Evolutionary conservation across 2,329 filamentous ascomycete species (phyloP).

Genomic region (Claviceps sp.): DNA sequence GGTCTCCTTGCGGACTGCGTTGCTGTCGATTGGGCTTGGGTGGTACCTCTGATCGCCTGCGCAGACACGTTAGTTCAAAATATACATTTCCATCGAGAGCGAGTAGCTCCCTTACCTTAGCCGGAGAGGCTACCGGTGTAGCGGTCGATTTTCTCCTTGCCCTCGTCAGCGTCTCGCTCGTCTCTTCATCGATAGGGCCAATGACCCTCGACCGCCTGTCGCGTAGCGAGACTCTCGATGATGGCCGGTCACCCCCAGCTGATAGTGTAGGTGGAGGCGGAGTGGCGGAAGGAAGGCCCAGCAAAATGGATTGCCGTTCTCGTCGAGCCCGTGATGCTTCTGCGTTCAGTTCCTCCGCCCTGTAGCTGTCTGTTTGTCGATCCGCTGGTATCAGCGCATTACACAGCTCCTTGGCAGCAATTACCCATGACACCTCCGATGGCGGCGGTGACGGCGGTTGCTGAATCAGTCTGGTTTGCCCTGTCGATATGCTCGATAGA

Average conservation of each 20-base stretch:
- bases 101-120: conserved; percentile 14
- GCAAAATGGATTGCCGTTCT: conserved; percentile 47
- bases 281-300: conserved; percentile 11
- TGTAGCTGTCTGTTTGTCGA: conserved; percentile 63
- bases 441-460: conserved; percentile 51
- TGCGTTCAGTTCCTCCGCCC: conserved; percentile 62
- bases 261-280: conserved; percentile 3
- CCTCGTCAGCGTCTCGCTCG: conserved; percentile 15
- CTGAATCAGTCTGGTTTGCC: conserved; percentile 6
- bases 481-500: conserved; percentile 36
- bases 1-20: conserved; percentile 19
- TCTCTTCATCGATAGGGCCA: conserved; percentile 37
- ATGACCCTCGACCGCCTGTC: conserved; percentile 50
- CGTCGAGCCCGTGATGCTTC: conserved; percentile 49
- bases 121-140: conserved; percentile 21
- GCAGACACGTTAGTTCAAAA: conserved; percentile 2
- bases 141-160: conserved; percentile 50
- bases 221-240: conserved; percentile 57
- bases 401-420: conserved; percentile 70
- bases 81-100: background rate
- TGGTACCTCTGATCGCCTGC: conserved; percentile 22
- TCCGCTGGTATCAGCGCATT: conserved; percentile 67
- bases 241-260: conserved; percentile 27
- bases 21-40: conserved; percentile 11
- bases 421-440: conserved; percentile 74